Conservation (phyloP, 1,284 basidiomycete species). For the Boletus smithii region DNA sequence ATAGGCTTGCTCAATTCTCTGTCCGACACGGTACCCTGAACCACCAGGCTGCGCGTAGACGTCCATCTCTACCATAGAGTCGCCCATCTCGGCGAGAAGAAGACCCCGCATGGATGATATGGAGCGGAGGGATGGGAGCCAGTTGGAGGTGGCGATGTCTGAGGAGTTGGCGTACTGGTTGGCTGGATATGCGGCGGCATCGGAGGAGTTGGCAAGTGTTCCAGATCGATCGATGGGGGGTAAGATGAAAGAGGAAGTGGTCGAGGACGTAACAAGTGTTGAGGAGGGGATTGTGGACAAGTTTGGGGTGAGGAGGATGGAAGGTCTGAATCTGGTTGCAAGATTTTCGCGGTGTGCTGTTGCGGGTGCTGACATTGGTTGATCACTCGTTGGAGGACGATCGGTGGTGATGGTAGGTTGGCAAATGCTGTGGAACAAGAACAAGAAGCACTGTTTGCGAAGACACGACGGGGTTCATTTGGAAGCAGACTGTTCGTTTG, state of each 20-base stretch:
- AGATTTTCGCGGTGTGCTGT: conserved; percentile 1
- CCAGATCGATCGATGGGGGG: conserved; percentile 15
- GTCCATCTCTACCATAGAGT: conserved; percentile 43
- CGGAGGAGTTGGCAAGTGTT: conserved; percentile 14
- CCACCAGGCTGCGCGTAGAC: conserved; percentile 29
- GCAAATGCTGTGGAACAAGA: conserved; percentile 14
- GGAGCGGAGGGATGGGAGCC: conserved; percentile 37
- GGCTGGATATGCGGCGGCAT: conserved; percentile 17
- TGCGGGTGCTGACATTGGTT: conserved; percentile 13
- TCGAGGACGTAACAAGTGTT: conserved; percentile 25
- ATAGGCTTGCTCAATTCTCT: conserved; percentile 34
- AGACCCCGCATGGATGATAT: conserved; percentile 43
- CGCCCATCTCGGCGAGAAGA: conserved; percentile 42
- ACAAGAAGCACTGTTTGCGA: conserved; percentile 3
- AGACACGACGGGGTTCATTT: conserved; percentile 20
- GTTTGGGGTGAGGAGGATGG: conserved; percentile 19
- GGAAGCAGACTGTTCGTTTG: conserved; percentile 14
- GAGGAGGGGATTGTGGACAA: conserved; percentile 31
- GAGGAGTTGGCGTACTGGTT: conserved; percentile 7
- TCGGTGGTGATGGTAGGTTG: conserved; percentile 1
- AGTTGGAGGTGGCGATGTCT: conserved; percentile 5
- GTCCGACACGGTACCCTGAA: conserved; percentile 40
- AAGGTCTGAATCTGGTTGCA: conserved; percentile 8
- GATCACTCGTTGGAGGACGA: conserved; percentile 6
- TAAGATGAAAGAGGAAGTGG: conserved; percentile 27